Evolutionary conservation across 805 yeast species (phyloP), one percentile per base, ranked within the genome.

Genomic region (Torulaspora gathmanii): DNA sequence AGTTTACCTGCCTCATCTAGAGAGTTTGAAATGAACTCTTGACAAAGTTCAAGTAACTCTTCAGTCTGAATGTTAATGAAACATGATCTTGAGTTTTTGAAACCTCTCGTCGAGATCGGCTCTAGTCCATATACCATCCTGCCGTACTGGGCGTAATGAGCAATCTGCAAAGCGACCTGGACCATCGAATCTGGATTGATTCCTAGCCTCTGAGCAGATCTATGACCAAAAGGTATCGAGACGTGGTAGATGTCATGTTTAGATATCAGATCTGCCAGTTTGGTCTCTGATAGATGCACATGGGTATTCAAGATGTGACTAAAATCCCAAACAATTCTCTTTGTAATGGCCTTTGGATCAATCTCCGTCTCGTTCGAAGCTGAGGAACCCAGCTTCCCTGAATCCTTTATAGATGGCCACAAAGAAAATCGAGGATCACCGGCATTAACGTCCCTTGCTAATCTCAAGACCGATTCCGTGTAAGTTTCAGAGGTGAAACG

Each of bases 121-220:
- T 89, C 97, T 55, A 86, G 83, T 1, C 95, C 83, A 51, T 91
- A 85, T 54, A 85, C 93, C 45, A 86, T 86, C 58, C 82, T 84
- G 15, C 97, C 97, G 57, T 89, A 89, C 34, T 89, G 71, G 0
- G 95, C 93, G 63, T 88, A 89, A 64, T 89, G 90, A 2, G 95
- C 87, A 7, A 91, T 82, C 63, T 89, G 96, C 65, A 89, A 79
- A 7, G 93, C 85, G 78, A 89, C 78, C 64, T 89, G 97, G 33
- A 88, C 83, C 70, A 85, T 83, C 0, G 95, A 91, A 69, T 89
- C 97, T 0, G 95, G 90, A 35, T 87, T 82, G 59, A 80, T 79
- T 33, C 89, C 91, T 80, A 85, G 78, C 49, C 80, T 82, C 55
- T 81, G 81, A 51, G 89, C 86, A 50, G 80, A 77, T 46, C 82